These are phyloP conservation scores for Melampsora americana DNA, from an alignment of 1,284 basidiomycete genomes.

Conservation along the genomic window DNA sequence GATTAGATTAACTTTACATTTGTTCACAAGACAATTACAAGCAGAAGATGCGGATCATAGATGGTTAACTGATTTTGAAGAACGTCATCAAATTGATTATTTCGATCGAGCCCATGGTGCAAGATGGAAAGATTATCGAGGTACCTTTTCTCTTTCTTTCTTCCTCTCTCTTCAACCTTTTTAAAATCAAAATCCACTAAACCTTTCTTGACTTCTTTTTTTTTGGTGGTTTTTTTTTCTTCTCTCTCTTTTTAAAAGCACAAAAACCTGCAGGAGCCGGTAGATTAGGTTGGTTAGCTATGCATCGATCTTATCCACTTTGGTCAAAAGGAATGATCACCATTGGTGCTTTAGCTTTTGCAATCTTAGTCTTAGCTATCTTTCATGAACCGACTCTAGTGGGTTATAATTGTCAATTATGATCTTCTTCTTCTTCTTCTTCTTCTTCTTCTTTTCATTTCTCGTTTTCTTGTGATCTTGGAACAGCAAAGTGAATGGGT, in stretches of 20 bases:
- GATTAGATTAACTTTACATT: constrained; percentile 31
- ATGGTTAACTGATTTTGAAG: constrained; percentile 45
- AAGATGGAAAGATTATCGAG: constrained; percentile 34
- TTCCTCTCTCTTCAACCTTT: too few species aligned
- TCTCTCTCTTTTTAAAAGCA: too few species aligned
- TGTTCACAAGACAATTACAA: constrained; percentile 46
- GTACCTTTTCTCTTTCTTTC: too few species aligned
- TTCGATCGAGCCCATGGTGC: constrained; percentile 32
- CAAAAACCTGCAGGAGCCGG: constrained; percentile 32
- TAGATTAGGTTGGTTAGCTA: constrained; percentile 26
- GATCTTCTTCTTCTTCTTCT: neutral
- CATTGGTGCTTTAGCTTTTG: constrained; percentile 34
- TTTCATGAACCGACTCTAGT: constrained; percentile 13
- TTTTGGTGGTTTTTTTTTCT: neutral
- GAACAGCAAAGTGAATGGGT: too few species aligned
- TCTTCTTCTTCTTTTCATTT: too few species aligned
- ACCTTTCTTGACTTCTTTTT: neutral
- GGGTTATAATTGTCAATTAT: constrained; percentile 21
- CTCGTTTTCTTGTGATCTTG: too few species aligned
- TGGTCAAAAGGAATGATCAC: constrained; percentile 43
- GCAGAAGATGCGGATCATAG: constrained; percentile 44
- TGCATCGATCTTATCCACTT: constrained; percentile 34
- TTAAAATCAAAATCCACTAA: too few species aligned
- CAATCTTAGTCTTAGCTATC: constrained; percentile 34
- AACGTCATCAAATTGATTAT: constrained; percentile 42